phyloP scores from a whole-genome alignment of 1,139 yeast genomes.

The Groenewaldozyma sp. region DNA sequence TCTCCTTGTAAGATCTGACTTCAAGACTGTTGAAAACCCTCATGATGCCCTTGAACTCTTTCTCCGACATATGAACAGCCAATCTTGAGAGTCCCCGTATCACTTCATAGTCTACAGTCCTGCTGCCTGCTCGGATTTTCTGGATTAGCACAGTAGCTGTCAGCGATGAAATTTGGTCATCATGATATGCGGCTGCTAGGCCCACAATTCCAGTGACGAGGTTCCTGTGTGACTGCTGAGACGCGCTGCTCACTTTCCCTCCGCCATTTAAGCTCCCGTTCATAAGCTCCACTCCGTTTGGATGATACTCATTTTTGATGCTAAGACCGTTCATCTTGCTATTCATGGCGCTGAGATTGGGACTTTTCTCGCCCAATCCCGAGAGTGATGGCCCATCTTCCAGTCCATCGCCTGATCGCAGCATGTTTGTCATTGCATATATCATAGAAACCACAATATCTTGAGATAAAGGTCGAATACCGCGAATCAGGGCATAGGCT shows the following conservation, averaged over 20 bases:
- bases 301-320: not conserved
- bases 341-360: not conserved
- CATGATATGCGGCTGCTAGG: conserved; percentile 60
- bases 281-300: not conserved
- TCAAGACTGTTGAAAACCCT: conserved; percentile 32
- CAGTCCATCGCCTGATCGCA: conserved; percentile 45
- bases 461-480: conserved; percentile 45
- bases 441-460: conserved; percentile 83
- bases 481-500: conserved; percentile 35
- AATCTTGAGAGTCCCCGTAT: conserved; percentile 50
- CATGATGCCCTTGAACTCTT: conserved; percentile 49
- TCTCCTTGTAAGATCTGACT: conserved; percentile 17
- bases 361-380: not conserved
- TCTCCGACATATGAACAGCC: conserved; percentile 49
- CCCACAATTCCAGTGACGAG: conserved; percentile 66
- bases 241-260: not conserved
- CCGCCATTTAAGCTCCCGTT: not conserved
- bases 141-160: conserved; percentile 79
- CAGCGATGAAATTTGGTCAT: conserved; percentile 67
- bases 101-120: conserved; percentile 31
- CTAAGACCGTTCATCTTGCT: conserved; percentile 9
- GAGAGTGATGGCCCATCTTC: not conserved
- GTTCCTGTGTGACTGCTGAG: conserved; percentile 22
- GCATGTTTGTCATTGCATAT: conserved; percentile 69
- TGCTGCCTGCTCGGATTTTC: conserved; percentile 46